Conservation (phyloP, 192 early-diverging fungal species). For the Radiomyces spectabilis region DNA sequence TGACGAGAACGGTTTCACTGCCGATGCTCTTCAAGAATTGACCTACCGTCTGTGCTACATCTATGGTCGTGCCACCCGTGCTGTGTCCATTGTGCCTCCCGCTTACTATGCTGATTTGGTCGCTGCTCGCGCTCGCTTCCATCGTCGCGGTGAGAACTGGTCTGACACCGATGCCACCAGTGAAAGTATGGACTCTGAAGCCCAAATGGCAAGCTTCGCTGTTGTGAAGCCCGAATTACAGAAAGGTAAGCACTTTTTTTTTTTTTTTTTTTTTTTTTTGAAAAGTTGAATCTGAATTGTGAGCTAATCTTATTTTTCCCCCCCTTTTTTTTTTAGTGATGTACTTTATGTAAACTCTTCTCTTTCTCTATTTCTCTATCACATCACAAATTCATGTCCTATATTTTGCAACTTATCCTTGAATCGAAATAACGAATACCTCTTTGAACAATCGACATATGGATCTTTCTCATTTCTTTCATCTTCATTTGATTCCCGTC, state of each 20-base stretch:
- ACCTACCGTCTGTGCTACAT: slow-evolving; percentile 88
- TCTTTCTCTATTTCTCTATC: neutral
- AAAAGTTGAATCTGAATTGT: neutral
- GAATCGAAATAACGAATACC: too few relatives aligned
- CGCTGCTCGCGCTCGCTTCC: slow-evolving; percentile 80
- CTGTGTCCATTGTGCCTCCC: slow-evolving; percentile 82
- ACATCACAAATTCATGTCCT: too few relatives aligned
- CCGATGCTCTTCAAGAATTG: slow-evolving; percentile 76
- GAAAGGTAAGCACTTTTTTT: too few relatives aligned
- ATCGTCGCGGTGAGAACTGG: slow-evolving; percentile 53
- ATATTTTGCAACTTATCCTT: neutral
- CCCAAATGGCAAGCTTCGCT: slow-evolving; percentile 18
- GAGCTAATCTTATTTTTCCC: neutral
- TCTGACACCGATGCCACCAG: slow-evolving; percentile 26
- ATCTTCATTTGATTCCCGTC: neutral
- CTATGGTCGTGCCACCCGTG: slow-evolving; percentile 81
- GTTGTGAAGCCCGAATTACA: slow-evolving; percentile 31
- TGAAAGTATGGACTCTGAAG: slow-evolving; percentile 11
- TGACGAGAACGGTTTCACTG: slow-evolving; percentile 76
- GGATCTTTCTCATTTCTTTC: neutral
- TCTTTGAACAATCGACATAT: too few relatives aligned
- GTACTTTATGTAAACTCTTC: slow-evolving; percentile 17
- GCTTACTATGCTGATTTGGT: slow-evolving; percentile 94
- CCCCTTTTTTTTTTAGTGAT: too few relatives aligned
- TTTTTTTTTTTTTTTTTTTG: too few relatives aligned